Evolutionary conservation across 2,329 filamentous ascomycete species (phyloP), one percentile per base, ranked within the genome.

Genomic region (Alternaria brassicae): DNA sequence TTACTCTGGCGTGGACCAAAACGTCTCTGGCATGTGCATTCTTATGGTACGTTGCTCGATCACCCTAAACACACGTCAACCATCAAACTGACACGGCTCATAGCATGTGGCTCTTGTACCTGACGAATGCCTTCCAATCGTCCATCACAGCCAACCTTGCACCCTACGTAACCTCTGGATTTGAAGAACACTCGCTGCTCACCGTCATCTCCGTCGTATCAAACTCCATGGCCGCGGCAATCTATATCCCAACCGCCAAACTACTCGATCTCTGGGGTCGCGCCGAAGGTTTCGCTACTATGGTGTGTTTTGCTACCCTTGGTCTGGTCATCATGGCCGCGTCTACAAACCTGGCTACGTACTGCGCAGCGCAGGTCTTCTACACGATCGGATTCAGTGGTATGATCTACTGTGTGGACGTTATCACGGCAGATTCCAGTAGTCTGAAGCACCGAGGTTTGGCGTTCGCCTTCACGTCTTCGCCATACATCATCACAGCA

Each of bases 251-350:
- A 0, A 67, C 76, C 9, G 77, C 77, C 8, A 80, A 79, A 50
- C 42, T 79, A 13, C 72, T 79, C 23, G 76, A 79, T 55, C 66
- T 79, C 17, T 79, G 73, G 72, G 78, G 78, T 7, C 73, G 78
- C 12, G 70, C 75, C 7, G 70, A 78, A 59, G 78, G 76, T 1
- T 77, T 75, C 49, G 59, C 69, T 5, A 36, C 76, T 9, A 75
- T 77, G 71, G 67, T 79, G 5, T 48, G 58, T 47, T 70, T 66
- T 42, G 58, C 67, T 44, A 72, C 71, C 9, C 61, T 73, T 4
- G 66, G 67, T 3, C 42, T 91, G 76, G 88, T 89, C 51, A 81
- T 91, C 76, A 89, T 90, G 82, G 89, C 89, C 5, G 81, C 81
- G 0, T 89, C 84, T 71, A 80, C 82, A 3, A 84, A 83, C 53